Evolutionary conservation across 2,329 filamentous ascomycete genomes (phyloP).

Genomic region (Aspergillus unguis): DNA sequence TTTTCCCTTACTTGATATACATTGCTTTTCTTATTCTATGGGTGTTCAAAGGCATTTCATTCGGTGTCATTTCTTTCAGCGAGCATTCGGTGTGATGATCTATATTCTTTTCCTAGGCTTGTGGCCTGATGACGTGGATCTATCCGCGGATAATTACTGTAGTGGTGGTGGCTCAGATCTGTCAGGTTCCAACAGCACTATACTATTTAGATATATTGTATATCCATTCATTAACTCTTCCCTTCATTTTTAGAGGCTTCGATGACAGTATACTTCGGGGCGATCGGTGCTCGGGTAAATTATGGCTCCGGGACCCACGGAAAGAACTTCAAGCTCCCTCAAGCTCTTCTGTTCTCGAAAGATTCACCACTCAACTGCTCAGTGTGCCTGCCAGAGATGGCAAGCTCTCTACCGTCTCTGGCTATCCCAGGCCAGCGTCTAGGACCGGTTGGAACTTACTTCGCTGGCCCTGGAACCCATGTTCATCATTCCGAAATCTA

Average conservation of each 20-base stretch:
- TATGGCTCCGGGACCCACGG: neutral
- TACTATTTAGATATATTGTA: constrained; percentile 14
- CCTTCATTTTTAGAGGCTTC: neutral
- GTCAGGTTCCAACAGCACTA: constrained; percentile 19
- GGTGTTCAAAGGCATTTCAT: constrained; percentile 35
- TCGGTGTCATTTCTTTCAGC: constrained; percentile 27
- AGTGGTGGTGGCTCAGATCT: constrained; percentile 27
- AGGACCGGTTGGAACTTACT: constrained; percentile 63
- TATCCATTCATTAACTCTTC: constrained; percentile 5
- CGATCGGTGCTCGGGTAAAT: constrained; percentile 9
- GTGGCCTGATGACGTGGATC: constrained; percentile 19
- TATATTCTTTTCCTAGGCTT: constrained; percentile 12
- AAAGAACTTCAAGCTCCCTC: constrained; percentile 3
- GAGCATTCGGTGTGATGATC: constrained; percentile 33
- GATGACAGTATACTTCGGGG: neutral
- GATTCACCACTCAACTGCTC: neutral
- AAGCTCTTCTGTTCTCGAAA: neutral
- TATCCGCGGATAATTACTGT: constrained; percentile 29
- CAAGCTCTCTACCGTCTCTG: constrained; percentile 42
- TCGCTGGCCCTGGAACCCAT: constrained; percentile 79
- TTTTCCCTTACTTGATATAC: constrained; percentile 13
- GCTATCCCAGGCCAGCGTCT: constrained; percentile 81
- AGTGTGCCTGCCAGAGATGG: constrained; percentile 21
- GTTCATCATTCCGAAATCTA: constrained; percentile 71
- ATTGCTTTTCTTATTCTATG: constrained; percentile 20